Evolutionary conservation across 768 basidiomycete species (phyloP), one percentile per base, ranked within the genome.

Genomic region (Trametes elegans): DNA sequence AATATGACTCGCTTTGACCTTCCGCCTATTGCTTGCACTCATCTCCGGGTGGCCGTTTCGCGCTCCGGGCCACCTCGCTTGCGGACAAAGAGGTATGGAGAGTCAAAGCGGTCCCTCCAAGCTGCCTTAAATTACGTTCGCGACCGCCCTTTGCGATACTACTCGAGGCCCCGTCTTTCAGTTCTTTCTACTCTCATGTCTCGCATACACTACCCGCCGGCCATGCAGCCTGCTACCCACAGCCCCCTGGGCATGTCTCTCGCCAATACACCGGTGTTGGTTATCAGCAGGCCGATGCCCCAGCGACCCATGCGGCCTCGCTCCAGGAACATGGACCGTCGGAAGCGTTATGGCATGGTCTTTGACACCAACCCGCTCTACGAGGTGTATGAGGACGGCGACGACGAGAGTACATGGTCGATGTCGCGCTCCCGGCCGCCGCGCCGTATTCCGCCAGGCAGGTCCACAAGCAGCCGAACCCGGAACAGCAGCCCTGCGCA

Each of bases 401-500:
- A 60, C 21, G 59, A 49, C 41, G 50, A 55, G 29, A 60, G 53
- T 51, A 56, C 49, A 32, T 60, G 59, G 59, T 55, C 59, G 7
- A 55, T 60, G 54, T 55, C 59, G 39, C 49, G 59, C 52, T 49
- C 50, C 41, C 57, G 52, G 42, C 28, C 48, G 35, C 47, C 52
- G 53, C 47, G 42, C 36, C 42, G 52, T 49, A 49, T 41, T 29
- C 10, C 40, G 52, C 34, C 43, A 35, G 35, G 41, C 43, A 53
- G 42, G 19, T 34, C 42, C 4, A 32, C 43, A 16, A 46, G 47
- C 42, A 26, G 44, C 11, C 49, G 59, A 8, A 35, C 39, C 3
- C 42, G 59, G 39, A 55, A 55, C 45, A 55, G 58, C 50, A 60
- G 54, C 27, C 59, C 59, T 19, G 59, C 59, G 10, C 59, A 60